Base-by-base conservation (phyloP, 2,329 filamentous ascomycete genomes). In the Tolypocladium nubicola region DNA sequence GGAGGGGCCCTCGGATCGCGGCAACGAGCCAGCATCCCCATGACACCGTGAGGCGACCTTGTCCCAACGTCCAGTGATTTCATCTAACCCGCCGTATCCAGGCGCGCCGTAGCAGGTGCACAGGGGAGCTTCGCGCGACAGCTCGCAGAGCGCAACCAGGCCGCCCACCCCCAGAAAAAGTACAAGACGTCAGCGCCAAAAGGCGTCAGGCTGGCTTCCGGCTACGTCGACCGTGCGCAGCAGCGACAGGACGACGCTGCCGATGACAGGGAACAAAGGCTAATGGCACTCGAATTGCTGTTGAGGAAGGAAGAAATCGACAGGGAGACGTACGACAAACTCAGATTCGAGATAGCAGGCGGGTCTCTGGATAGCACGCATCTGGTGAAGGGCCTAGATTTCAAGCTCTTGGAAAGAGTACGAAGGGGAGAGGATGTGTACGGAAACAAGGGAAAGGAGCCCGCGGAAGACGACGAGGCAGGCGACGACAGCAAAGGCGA, bases 341-440 rank as follows among this genome's bases (percentile, higher is more conserved):
- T 93, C 45, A 79, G 88, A 39, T 82, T 82, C 61, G 82, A 95
- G 64, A 90, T 97, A 57, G 83, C 90, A 1, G 92, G 91, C 4
- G 93, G 92, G 9, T 88, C 96, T 69, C 73, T 92, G 26, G 77
- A 77, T 16, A 90, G 85, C 64, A 96, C 91, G 16, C 90, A 96
- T 77, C 73, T 97, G 62, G 87, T 97, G 53, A 97, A 97, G 68
- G 94, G 94, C 0, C 73, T 99, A 54, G 94, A 99, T 72, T 88
- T 90, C 69, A 88, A 88, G 70, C 76, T 97, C 14, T 75, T 92
- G 35, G 83, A 88, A 69, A 79, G 85, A 62, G 79, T 88, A 59
- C 80, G 81, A 59, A 80, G 79, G 57, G 89, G 88, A 45, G 88
- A 91, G 69, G 75, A 92, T 70, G 79, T 90, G 1, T 80, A 77